Evolutionary conservation across 352 stramenopile genomes (phyloP), one percentile per base, ranked within the genome.

Genomic region (Pythium dissimile): DNA sequence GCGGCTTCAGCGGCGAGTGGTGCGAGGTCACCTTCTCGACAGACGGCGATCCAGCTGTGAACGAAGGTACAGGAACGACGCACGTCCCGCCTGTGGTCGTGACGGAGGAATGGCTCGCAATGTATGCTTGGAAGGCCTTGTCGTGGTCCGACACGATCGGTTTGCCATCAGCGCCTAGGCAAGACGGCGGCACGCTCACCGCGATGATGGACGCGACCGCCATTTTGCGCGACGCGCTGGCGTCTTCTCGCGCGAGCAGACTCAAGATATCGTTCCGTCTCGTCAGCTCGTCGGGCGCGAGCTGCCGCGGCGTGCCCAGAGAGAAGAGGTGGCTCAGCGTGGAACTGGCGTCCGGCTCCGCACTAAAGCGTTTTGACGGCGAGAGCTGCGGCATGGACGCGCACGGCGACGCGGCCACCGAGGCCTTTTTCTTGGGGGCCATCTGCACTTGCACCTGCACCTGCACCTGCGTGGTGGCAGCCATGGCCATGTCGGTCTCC

Each of bases 291-390:
- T 75, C 59, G 2, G 44, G 48, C 23, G 60, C 72, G 35, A 89
- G 56, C 32, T 86, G 76, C 5, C 76, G 71, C 10, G 79, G 79
- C 11, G 76, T 89, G 1, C 76, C 74, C 9, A 87, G 71, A 2
- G 70, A 69, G 43, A 89, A 87, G 16, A 87, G 85, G 43, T 87
- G 84, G 11, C 72, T 67, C 6, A 87, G 56, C 23, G 73, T 45
- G 0, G 73, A 72, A 0, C 65, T 38, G 31, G 31, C 31, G 24
- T 76, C 54, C 10, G 52, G 58, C 26, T 73, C 66, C 2, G 31
- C 15, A 23, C 23, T 30, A 23, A 43, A 28, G 10, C 30, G 44
- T 35, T 20, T 38, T 5, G 44, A 31, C n/a, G 61, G 1, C 47
- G 37, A 2, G 55, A 38, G 20, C 78, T n/a, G 15, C 45, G 56